Base-by-base conservation (phyloP, 345 rosid genomes). In the Trapa incisa region DNA sequence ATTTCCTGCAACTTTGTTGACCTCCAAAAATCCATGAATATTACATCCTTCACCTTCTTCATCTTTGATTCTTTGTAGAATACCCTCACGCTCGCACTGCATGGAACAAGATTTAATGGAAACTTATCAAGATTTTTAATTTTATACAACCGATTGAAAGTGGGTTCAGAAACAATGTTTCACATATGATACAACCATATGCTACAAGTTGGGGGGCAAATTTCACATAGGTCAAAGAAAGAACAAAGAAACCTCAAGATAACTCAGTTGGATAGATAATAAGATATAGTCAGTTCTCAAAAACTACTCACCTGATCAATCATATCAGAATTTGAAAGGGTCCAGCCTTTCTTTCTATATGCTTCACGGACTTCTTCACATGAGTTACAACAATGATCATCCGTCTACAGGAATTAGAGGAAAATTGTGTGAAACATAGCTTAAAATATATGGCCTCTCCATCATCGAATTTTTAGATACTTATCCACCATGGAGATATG, bases 11-110 rank as follows among this genome's bases (percentile, higher is more conserved):
- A 94, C 97, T 77, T 91, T 94, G 70, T 89, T 91, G 67, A 91
- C 96, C 79, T 89, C 99, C 76, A 94, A 78, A 76, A 86, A 91
- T 42, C 96, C 97, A 79, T 91, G 89, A 37, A 91, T 77, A 73
- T 87, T 94, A 80, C 99, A 91, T 41, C 97, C 96, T 81, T 91
- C 96, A 53, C 99, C 99, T 76, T 87, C 96, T 81, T 91, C 97
- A 68, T 91, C 97, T 79, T 89, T 89, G 58, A 91, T 84, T 78
- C 80, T 87, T 75, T 87, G 89, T 65, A 91, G 80, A 74, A 89
- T 91, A 37, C 96, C 96, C 80, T 91, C 97, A 76, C 97, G 82
- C 76, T 94, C 91, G 81, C 99, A 91, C 96, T 91, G 82, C 75
- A 71, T 39, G 67, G 43, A 64, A 73, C 42, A 57, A 61, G 29